Percentiles rank a stretch among this genome's conserved stretches.
Conservation (phyloP, 352 stramenopile genomes). For the Pythium volutum region DNA sequence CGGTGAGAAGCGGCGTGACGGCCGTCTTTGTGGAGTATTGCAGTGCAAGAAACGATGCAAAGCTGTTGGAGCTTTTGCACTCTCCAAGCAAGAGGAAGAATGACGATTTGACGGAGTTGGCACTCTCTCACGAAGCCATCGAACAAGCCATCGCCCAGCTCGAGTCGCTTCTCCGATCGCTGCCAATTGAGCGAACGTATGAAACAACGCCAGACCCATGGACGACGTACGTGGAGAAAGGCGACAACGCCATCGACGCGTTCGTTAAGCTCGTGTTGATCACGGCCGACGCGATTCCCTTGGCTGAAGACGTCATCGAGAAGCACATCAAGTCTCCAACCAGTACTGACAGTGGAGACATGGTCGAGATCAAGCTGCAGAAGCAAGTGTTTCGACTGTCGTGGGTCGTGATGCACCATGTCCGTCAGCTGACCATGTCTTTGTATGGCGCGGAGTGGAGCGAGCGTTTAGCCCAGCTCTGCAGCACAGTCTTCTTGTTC, state of each 20-base stretch:
- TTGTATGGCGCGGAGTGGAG: background rate
- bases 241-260: background rate
- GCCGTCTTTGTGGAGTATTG: background rate
- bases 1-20: background rate
- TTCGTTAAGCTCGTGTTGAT: constrained; percentile 18
- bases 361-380: background rate
- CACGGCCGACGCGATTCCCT: background rate
- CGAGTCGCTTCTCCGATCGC: background rate
- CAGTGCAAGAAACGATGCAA: background rate
- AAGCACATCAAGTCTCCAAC: background rate
- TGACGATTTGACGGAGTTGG: background rate
- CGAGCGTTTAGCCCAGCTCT: background rate
- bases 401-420: constrained; percentile 7
- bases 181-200: background rate
- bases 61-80: constrained; percentile 4
- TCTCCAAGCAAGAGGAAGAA: background rate
- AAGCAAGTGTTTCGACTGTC: background rate
- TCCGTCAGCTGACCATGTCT: background rate
- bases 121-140: background rate
- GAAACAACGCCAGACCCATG: background rate
- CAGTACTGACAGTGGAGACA: background rate
- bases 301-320: background rate
- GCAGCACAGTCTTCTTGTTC: constrained; percentile 6
- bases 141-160: constrained; percentile 2
- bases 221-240: background rate